Conservation (phyloP, 1,284 basidiomycete genomes). For the Pseudozyma pruni region DNA sequence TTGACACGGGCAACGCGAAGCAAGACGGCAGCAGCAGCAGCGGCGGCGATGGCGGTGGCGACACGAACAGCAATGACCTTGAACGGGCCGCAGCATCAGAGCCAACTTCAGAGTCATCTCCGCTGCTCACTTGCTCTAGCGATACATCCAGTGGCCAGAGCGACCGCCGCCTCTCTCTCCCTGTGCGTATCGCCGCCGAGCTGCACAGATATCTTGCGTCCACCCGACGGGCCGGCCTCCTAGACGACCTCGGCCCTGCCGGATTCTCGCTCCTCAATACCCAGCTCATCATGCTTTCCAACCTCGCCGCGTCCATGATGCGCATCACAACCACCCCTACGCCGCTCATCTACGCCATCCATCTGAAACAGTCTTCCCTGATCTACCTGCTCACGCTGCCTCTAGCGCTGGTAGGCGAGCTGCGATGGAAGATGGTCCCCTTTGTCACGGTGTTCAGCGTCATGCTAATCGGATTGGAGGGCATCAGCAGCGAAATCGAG, state of each 20-base stretch:
- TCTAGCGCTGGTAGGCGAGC: slow-evolving; percentile 29
- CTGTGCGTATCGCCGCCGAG: slow-evolving; percentile 35
- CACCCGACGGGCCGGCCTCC: slow-evolving; percentile 25
- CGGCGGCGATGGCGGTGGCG: not conserved
- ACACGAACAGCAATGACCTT: not conserved
- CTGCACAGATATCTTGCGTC: slow-evolving; percentile 40
- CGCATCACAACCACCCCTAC: slow-evolving; percentile 69
- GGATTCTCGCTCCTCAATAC: slow-evolving; percentile 38
- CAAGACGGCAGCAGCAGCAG: not conserved
- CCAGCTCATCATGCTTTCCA: slow-evolving; percentile 75
- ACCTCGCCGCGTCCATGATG: slow-evolving; percentile 85
- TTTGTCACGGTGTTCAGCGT: slow-evolving; percentile 79
- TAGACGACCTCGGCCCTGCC: slow-evolving; percentile 47
- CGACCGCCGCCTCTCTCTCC: not conserved
- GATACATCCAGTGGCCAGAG: not conserved
- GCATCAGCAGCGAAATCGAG: slow-evolving; percentile 89
- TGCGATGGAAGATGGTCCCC: slow-evolving; percentile 76
- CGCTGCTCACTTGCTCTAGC: slow-evolving; percentile 4
- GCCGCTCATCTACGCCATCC: slow-evolving; percentile 75
- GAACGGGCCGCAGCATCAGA: not conserved
- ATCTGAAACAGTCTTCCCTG: slow-evolving; percentile 84
- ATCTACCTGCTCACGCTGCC: slow-evolving; percentile 36
- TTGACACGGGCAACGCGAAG: not conserved
- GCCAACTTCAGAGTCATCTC: slow-evolving; percentile 6
- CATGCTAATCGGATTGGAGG: slow-evolving; percentile 91